Evolutionary conservation across 495 filamentous ascomycete species (phyloP), one percentile per base, ranked within the genome.

Genomic region (Aspergillus wentii): DNA sequence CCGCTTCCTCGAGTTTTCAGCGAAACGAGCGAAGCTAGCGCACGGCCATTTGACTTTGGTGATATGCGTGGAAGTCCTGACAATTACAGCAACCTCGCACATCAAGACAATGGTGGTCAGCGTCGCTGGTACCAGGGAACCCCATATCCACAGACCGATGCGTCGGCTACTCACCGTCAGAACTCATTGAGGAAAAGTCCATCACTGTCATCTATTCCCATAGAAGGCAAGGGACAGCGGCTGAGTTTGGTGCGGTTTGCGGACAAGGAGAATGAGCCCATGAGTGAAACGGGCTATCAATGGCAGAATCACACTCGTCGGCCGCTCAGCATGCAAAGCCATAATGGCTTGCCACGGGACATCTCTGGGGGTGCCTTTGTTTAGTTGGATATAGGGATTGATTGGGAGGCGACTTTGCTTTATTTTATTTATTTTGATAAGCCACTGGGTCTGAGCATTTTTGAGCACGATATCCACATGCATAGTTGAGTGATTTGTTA

Each of bases 1-100:
- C 62, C 64, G 1, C 52, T 70, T 3, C 66, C 66, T 8, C 59
- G 54, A n/a, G 64, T 62, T 40, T 62, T 57, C 53, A 70, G 64
- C 32, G 62, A 70, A 19, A 43, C 51, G 16, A 67, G 62, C 30
- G 29, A n/a, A n/a, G n/a, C n/a, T n/a, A n/a, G n/a, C n/a, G n/a
- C n/a, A n/a, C n/a, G n/a, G n/a, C n/a, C n/a, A n/a, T n/a, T n/a
- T n/a, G n/a, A n/a, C n/a, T 8, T 5, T 13, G 30, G 33, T 10
- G 25, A 27, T 32, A 8, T 21, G 7, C 30, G 26, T 16, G 18
- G 19, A 4, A 9, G 11, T 6, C 13, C 27, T 9, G 35, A 26
- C 3, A 38, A 45, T 19, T 29, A n/a, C n/a, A n/a, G n/a, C n/a
- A n/a, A n/a, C 11, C 1, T 11, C 23, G 13, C 39, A 38, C 20